Conservation (phyloP, 2,329 filamentous ascomycete species). For the Aureobasidium sp. region DNA sequence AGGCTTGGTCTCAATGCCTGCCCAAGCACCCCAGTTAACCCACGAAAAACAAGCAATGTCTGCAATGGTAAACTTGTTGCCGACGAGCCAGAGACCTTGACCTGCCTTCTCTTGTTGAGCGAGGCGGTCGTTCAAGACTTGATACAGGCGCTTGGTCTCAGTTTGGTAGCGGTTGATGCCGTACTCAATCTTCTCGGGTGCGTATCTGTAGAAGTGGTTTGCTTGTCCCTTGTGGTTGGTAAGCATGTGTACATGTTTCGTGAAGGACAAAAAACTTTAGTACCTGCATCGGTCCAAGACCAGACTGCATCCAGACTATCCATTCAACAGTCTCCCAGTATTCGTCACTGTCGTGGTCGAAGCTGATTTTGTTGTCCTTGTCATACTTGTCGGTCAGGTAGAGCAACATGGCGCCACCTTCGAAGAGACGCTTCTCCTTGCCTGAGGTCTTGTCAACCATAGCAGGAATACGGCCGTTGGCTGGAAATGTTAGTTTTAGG, state of each 20-base stretch:
- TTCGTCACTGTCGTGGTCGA: constrained; percentile 32
- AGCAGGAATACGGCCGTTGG: constrained; percentile 42
- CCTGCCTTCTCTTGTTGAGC: constrained; percentile 16
- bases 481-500: constrained; percentile 12
- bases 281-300: constrained; percentile 33
- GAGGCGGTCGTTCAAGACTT: constrained; percentile 37
- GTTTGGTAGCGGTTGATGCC: constrained; percentile 40
- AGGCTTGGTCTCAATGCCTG: constrained; percentile 23
- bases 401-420: constrained; percentile 38
- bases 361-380: constrained; percentile 31
- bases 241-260: neutral
- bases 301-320: constrained; percentile 38
- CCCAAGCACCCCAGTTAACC: constrained; percentile 37
- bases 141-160: constrained; percentile 40
- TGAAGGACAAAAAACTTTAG: neutral
- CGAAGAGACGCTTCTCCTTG: constrained; percentile 29
- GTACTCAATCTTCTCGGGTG: constrained; percentile 34
- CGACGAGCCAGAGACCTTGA: constrained; percentile 35
- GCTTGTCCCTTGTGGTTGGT: constrained; percentile 29
- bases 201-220: constrained; percentile 40
- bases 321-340: constrained; percentile 38
- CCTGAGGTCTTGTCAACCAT: constrained; percentile 31
- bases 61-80: constrained; percentile 39
- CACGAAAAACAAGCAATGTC: constrained; percentile 40
- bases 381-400: constrained; percentile 40